Evolutionary conservation across 2,329 filamentous ascomycete species (phyloP).

Genomic region (Fusarium xyrophilum): DNA sequence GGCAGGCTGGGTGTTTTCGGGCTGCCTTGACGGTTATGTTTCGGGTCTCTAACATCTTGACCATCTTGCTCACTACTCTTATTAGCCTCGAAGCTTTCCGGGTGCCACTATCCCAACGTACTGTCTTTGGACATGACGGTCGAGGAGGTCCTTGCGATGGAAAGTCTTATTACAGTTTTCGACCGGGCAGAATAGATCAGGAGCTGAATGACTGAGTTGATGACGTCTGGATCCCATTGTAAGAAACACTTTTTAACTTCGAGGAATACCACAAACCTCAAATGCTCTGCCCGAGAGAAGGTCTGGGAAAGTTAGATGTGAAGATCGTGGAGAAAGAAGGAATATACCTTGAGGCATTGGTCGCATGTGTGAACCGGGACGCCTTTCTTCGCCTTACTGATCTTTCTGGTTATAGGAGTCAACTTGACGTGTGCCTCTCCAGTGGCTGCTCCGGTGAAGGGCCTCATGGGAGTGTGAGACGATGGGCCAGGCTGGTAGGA

Average conservation of each 20-base stretch:
- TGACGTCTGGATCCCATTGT: slow-evolving; percentile 57
- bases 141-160: slow-evolving; percentile 64
- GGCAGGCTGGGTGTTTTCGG: slow-evolving; percentile 29
- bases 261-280: slow-evolving; percentile 54
- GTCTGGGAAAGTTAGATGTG: slow-evolving; percentile 51
- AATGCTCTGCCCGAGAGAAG: slow-evolving; percentile 68
- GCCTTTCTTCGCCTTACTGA: slow-evolving; percentile 66
- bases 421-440: slow-evolving; percentile 55
- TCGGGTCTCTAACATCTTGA: not conserved
- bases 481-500: slow-evolving; percentile 41
- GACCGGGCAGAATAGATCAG: slow-evolving; percentile 58
- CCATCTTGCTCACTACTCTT: slow-evolving; percentile 35
- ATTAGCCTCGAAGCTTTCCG: slow-evolving; percentile 21
- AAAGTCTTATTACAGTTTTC: slow-evolving; percentile 64
- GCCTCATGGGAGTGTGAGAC: slow-evolving; percentile 49
- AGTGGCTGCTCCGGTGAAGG: slow-evolving; percentile 46
- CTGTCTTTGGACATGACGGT: slow-evolving; percentile 59
- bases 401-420: slow-evolving; percentile 63
- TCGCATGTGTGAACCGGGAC: slow-evolving; percentile 64
- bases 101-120: slow-evolving; percentile 35
- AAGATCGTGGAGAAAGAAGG: not conserved
- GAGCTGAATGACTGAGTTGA: slow-evolving; percentile 64
- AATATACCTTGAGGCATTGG: slow-evolving; percentile 58
- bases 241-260: slow-evolving; percentile 28
- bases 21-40: slow-evolving; percentile 14